Base-by-base conservation (phyloP, 345 rosid genomes). In the Sonneratia caseolaris region DNA sequence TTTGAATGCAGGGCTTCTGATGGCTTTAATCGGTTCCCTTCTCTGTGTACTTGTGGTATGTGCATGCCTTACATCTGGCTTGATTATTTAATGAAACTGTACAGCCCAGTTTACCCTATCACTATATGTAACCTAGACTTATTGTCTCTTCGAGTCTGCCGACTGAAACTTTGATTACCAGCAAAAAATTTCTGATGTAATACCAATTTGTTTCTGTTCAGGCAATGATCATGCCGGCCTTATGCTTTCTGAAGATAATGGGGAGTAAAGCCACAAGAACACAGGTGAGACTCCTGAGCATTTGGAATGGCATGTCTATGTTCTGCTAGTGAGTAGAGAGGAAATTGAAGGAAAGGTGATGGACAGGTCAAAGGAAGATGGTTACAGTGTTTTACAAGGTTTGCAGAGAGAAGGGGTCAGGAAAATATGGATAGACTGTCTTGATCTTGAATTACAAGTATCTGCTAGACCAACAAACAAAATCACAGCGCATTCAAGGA, bases 21-120 rank as follows among this genome's bases (percentile, higher is more conserved):
- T 93, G 98, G 87, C 97, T 75, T 81, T 93, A 67, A 88, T 91
- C n/a, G 98, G 97, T 76, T 91, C 98, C 65, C 77, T 88, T 73
- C 88, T 94, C 74, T 82, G 95, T 76, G 51, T 87, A 71, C 88
- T 90, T 13, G 89, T 91, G 97, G 98, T 89, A 83, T 74, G 93
- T 74, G 37, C 70, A 43, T 69, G 56, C 21, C 37, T 66, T 13
- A 55, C 38, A 51, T 74, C 32, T 32, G 38, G 38, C 14, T 14
- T 42, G 3, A 67, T 18, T 37, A 5, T 37, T 67, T 4, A 7
- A 27, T 5, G 19, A 40, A 40, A 45, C 70, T 19, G 49, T n/a
- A 67, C 24, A 67, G 45, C 49, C 18, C 53, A 12, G 15, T 48
- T 48, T 48, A 40, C 7, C 7, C 43, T 15, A 48, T 15, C 3